A percentile compares a stretch with the other conserved stretches of the same genome.
Conservation (phyloP, 164 flowering plant species). For the Magnolia sinica region DNA sequence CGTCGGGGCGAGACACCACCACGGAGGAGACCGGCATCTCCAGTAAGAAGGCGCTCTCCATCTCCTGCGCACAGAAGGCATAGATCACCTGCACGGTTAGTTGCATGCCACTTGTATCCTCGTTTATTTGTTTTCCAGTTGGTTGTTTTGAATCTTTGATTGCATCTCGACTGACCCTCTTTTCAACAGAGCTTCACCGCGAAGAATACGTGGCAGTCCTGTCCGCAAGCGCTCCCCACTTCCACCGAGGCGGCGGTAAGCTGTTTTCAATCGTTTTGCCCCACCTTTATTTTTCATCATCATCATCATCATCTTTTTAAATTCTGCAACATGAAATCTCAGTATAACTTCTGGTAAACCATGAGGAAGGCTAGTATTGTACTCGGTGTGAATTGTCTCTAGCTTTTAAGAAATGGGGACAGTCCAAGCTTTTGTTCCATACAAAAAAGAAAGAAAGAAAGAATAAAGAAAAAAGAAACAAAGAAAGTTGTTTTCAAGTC, state of each 20-base stretch:
- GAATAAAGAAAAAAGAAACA: neutral
- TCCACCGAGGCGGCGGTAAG: constrained; percentile 82
- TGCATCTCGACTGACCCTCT: constrained; percentile 3
- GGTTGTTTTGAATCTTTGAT: neutral
- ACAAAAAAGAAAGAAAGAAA: neutral
- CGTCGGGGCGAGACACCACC: constrained; percentile 80
- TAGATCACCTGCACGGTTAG: constrained; percentile 78
- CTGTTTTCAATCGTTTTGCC: neutral
- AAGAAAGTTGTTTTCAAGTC: neutral
- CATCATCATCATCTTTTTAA: neutral
- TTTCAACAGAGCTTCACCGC: constrained; percentile 52
- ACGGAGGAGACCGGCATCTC: constrained; percentile 78
- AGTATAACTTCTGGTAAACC: no score
- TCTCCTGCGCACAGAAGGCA: constrained; percentile 63
- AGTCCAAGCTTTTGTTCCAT: neutral
- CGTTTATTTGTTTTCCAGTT: neutral
- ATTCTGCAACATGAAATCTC: neutral
- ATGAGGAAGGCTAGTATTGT: neutral
- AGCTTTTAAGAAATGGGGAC: neutral
- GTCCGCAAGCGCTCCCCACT: constrained; percentile 79
- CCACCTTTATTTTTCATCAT: neutral
- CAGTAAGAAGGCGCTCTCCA: constrained; percentile 82
- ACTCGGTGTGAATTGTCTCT: neutral
- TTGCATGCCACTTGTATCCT: neutral
- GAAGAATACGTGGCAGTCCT: constrained; percentile 87